These are phyloP conservation scores for Sparassis latifolia DNA, from an alignment of 1,284 basidiomycete species.

Conservation along the genomic window DNA sequence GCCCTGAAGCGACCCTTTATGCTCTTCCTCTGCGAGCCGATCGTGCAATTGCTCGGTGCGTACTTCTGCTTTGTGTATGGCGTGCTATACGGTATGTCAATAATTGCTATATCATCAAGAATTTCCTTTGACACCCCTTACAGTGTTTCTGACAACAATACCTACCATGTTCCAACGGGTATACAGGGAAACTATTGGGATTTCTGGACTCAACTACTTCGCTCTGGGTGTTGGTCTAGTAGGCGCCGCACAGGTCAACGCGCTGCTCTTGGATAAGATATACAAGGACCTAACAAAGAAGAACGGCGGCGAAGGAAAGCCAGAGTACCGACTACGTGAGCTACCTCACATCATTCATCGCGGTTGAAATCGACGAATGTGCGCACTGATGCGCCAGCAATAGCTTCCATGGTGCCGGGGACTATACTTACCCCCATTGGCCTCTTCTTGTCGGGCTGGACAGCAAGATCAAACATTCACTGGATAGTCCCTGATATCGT, in stretches of 20 bases:
- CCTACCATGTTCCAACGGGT: slow-evolving; percentile 49
- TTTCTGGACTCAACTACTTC: slow-evolving; percentile 61
- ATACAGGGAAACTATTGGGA: slow-evolving; percentile 45
- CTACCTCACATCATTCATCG: background rate
- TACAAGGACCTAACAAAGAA: slow-evolving; percentile 45
- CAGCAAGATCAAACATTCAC: slow-evolving; percentile 40
- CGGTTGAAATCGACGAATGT: background rate
- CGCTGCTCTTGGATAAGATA: slow-evolving; percentile 46
- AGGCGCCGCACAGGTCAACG: slow-evolving; percentile 51
- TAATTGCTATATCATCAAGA: background rate
- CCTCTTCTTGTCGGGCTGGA: slow-evolving; percentile 61
- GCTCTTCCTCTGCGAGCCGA: slow-evolving; percentile 38
- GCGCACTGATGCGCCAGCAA: background rate
- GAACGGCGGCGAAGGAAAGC: slow-evolving; percentile 48
- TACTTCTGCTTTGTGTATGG: slow-evolving; percentile 51
- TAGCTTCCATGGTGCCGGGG: slow-evolving; percentile 53
- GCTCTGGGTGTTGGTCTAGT: slow-evolving; percentile 53
- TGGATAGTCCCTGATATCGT: slow-evolving; percentile 68
- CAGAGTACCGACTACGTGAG: slow-evolving; percentile 39
- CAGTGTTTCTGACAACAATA: slow-evolving; percentile 62
- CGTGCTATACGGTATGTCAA: slow-evolving; percentile 35
- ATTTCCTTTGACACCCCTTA: background rate
- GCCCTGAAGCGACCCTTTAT: slow-evolving; percentile 40
- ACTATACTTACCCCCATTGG: slow-evolving; percentile 49
- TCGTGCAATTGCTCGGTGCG: slow-evolving; percentile 36